Conservation (phyloP, 2,329 filamentous ascomycete genomes). For the Beauveria varroae region DNA sequence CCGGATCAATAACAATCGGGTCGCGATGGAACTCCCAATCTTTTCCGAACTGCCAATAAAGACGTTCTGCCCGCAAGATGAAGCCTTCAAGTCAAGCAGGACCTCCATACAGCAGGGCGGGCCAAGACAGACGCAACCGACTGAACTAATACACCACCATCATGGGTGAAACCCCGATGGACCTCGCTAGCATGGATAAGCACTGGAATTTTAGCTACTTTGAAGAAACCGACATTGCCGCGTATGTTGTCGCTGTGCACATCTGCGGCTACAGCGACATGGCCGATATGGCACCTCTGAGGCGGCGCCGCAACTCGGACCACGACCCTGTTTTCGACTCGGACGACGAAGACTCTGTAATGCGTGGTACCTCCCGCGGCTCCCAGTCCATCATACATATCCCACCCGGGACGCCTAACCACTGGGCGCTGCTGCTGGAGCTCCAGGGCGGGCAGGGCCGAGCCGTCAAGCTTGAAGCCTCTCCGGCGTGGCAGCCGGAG, state of each 20-base stretch:
- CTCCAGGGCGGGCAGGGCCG: background rate
- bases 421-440: conserved; percentile 3
- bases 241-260: background rate
- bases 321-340: background rate
- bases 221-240: background rate
- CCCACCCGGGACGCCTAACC: background rate
- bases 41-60: too few species aligned
- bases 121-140: background rate
- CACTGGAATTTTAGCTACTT: conserved; percentile 4
- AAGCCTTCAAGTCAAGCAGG: too few species aligned
- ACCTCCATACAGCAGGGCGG: too few species aligned
- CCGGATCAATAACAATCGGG: too few species aligned
- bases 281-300: background rate
- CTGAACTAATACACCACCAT: too few species aligned
- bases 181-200: background rate
- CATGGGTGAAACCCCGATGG: background rate
- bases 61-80: too few species aligned
- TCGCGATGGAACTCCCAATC: too few species aligned
- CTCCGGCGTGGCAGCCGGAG: background rate
- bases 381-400: background rate
- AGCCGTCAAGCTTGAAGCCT: conserved; percentile 1
- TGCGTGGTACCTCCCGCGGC: background rate
- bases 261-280: background rate
- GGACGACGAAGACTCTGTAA: background rate
- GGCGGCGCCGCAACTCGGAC: background rate